Base-by-base conservation (phyloP, 106 monocot genomes). In the Dioscorea zingiberensis region DNA sequence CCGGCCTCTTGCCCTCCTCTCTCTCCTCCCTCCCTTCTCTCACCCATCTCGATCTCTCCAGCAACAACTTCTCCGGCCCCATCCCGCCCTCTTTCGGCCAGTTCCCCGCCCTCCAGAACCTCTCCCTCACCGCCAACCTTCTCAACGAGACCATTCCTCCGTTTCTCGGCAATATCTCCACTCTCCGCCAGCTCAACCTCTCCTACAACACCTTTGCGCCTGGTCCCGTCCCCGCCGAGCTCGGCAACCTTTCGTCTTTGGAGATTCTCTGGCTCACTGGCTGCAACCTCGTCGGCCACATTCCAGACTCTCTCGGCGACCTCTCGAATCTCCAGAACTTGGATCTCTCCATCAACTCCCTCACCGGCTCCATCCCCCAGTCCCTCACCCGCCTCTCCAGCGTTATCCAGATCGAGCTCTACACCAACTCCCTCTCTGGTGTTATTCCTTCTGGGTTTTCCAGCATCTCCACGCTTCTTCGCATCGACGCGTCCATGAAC, bases 371-470 rank as follows among this genome's bases (percentile, higher is more conserved):
- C 28, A 70, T 76, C 56, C 76, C 76, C 2, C 25, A 16, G 13
- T 18, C 62, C 21, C 22, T 76, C 3, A 22, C 57, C 21, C 23
- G 25, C 47, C 76, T 76, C 46, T 16, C 54, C 7, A 48, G 27
- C 25, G 56, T 58, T 14, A 68, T 83, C 29, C 91, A 88, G 83
- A 81, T 95, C 53, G 87, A 95, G 77, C 76, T 95, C 21, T 95
- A 81, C 56, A 65, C 46, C 46, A 95, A 95, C 69, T 64, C 67
- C 1, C 74, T 95, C 18, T 47, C 83, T 0, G 95, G 91, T 11
- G 0, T 18, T 2, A 74, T 95, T 19, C 95, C 95, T 0, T 1
- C 55, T 6, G 91, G 83, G 8, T 26, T 95, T 21, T 69, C 78
- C 7, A 81, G 78, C 27, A 80, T 95, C 27, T 26, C 54, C 13